A percentile compares a stretch with the other conserved stretches of the same genome.
Conservation (phyloP, 108 stramenopile species). For the Poteriospumella lacustris region DNA sequence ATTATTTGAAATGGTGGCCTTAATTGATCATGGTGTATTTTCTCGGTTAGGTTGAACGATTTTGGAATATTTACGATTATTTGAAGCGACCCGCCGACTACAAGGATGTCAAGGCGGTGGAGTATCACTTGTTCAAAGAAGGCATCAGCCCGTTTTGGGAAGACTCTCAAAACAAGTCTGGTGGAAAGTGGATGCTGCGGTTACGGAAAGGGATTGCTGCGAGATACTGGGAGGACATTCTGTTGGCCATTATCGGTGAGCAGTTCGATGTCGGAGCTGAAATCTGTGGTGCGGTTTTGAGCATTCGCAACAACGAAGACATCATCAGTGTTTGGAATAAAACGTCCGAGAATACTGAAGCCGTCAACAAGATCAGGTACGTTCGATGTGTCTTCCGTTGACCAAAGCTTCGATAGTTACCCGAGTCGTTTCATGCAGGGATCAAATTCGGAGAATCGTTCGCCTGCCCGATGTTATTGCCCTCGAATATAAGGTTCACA, state of each 20-base stretch:
- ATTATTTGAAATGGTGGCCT: conserved; percentile 73
- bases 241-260: conserved; percentile 84
- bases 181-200: conserved; percentile 90
- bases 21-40: background rate
- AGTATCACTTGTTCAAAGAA: conserved; percentile 85
- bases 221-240: conserved; percentile 85
- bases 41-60: background rate
- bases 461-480: background rate
- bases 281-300: conserved; percentile 83
- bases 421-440: background rate
- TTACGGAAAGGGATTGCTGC: conserved; percentile 65
- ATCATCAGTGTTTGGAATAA: conserved; percentile 87
- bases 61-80: conserved; percentile 67
- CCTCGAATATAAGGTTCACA: conserved; percentile 42
- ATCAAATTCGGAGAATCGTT: conserved; percentile 1
- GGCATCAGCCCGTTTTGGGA: conserved; percentile 97
- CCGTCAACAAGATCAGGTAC: conserved; percentile 69
- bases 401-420: conserved; percentile 38
- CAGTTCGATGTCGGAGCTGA: conserved; percentile 73
- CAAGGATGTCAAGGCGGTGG: conserved; percentile 66
- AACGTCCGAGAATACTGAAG: conserved; percentile 64
- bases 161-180: conserved; percentile 73
- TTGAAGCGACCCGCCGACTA: conserved; percentile 73
- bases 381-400: conserved; percentile 70
- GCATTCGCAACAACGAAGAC: conserved; percentile 77